Evolutionary conservation across 345 rosid species (phyloP).

Genomic region (Euphorbia tirucalli): DNA sequence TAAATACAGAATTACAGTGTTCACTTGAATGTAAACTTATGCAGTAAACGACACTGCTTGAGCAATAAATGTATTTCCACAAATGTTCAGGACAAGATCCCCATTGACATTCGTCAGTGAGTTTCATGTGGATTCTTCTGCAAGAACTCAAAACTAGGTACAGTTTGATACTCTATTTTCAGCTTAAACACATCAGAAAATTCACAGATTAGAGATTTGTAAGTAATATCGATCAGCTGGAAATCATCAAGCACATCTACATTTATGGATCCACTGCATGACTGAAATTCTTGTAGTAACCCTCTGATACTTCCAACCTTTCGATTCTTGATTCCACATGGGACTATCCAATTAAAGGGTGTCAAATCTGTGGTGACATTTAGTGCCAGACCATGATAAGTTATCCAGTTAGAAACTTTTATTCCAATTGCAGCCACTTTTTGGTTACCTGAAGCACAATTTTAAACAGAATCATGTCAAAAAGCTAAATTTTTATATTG

Average conservation of each 20-base stretch:
- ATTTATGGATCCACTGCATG: background rate
- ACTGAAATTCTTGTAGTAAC: conserved; percentile 32
- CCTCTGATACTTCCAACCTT: conserved; percentile 62
- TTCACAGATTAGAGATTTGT: conserved; percentile 53
- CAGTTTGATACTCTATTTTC: conserved; percentile 19
- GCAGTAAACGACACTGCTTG: too few relatives aligned
- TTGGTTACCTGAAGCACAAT: conserved; percentile 48
- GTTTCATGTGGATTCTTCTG: background rate
- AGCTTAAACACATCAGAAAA: conserved; percentile 71
- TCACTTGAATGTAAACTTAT: background rate
- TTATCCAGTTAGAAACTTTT: conserved; percentile 65
- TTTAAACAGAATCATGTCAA: conserved; percentile 13
- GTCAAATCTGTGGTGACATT: conserved; percentile 77
- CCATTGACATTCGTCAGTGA: background rate
- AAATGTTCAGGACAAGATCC: too few relatives aligned
- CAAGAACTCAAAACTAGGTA: background rate
- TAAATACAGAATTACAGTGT: background rate
- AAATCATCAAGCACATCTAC: conserved; percentile 22
- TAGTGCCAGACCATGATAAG: conserved; percentile 78
- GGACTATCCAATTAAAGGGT: conserved; percentile 66
- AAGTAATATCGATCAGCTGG: conserved; percentile 42
- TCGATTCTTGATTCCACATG: conserved; percentile 70
- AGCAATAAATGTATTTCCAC: too few relatives aligned
- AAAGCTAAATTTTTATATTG: background rate
- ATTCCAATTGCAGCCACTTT: conserved; percentile 85